Evolutionary conservation across 192 early-diverging fungal species (phyloP), one percentile per base, ranked within the genome.

Genomic region (Coemansia sp.): DNA sequence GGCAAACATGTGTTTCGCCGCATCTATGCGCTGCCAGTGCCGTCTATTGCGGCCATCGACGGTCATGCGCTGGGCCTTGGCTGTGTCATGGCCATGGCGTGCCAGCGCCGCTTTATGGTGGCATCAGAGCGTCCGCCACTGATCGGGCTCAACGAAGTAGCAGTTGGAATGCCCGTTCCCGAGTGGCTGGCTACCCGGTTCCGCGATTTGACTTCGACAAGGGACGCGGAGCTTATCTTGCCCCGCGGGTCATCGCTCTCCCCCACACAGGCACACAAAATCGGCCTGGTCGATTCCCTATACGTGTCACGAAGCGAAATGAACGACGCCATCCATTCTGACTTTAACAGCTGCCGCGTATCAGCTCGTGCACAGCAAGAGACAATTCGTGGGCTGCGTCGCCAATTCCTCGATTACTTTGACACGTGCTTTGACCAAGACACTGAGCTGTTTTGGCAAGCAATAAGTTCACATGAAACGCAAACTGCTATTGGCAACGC

Each of bases 91-190:
- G 74, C 74, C 11, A 62, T 77, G 61, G 74, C 68, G 32, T 77
- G 68, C 65, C 68, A 71, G 54, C 50, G 60, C 38, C 68, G 74
- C 29, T 77, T 45, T 20, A 71, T 71, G 61, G 68, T 77, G 19
- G 41, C 29, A 11, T 29, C 57, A 2, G 59, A 50, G 18, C 47
- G 18, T n/a, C 27, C 22, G 22, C 22, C 43, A 51, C 51, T 60
- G n/a, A 63, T 77, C 16, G 74, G 74, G 23, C 74, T 77, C 14
- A 77, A 77, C 48, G 74, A 77, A 39, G 74, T 68, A 1, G 65
- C 69, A 3, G 69, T 77, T 11, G 74, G 74, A 14, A 53, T 77
- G 49, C 69, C 74, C 0, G 57, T 77, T 32, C 74, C 74, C 19
- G 68, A 67, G 47, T 77, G 74, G 74, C 69, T 77, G 41, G 61